Evolutionary conservation across 78 protist genomes (phyloP).

Genomic region (Dictyostelium capitatum): DNA sequence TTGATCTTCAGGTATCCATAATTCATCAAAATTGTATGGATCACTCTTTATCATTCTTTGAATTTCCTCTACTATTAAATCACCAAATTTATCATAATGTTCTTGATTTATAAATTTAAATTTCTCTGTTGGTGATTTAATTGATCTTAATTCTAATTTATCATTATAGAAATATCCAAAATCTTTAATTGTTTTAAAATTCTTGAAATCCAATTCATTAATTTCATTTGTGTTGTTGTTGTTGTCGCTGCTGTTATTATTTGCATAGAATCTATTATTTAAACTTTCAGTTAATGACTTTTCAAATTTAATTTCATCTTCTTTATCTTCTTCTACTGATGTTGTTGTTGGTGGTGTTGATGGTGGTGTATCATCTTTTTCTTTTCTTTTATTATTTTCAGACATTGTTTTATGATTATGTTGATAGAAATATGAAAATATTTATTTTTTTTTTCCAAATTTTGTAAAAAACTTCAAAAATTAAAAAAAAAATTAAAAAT

Average conservation of each 20-base stretch:
- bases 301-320: background rate
- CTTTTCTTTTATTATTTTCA: background rate
- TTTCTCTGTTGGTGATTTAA: constrained; percentile 2
- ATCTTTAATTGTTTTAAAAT: constrained; percentile 23
- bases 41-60: constrained; percentile 22
- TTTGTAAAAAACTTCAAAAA: too few relatives aligned
- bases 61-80: constrained; percentile 17
- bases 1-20: constrained; percentile 2
- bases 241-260: too few relatives aligned
- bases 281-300: constrained; percentile 1
- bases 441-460: too few relatives aligned
- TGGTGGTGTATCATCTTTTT: background rate
- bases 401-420: too few relatives aligned
- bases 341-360: background rate
- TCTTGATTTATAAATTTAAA: constrained; percentile 60
- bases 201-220: background rate
- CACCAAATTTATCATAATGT: constrained; percentile 63
- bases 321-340: background rate
- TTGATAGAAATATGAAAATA: too few relatives aligned
- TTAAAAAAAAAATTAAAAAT: too few relatives aligned
- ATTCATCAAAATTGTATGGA: constrained; percentile 2
- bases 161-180: constrained; percentile 60
- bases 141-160: constrained; percentile 21
- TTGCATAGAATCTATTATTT: background rate
- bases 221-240: background rate